These are phyloP conservation scores for Sparassis latifolia DNA, from an alignment of 1,284 basidiomycete genomes.

Conservation along the genomic window DNA sequence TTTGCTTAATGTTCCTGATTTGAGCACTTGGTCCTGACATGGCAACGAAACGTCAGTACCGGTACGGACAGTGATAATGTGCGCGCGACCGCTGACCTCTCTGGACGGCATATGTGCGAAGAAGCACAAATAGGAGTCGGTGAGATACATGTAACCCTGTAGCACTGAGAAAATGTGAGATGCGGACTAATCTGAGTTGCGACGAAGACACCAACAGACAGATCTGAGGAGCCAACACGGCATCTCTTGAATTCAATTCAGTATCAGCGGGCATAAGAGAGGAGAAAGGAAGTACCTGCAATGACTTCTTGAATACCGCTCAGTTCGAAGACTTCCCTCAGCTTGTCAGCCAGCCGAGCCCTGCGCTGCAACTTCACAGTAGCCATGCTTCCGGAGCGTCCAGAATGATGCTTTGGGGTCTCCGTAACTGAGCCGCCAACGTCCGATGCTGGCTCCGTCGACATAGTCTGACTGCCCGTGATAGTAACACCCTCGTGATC, in stretches of 20 bases:
- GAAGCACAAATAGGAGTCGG: slow-evolving; percentile 89
- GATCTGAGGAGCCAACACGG: slow-evolving; percentile 85
- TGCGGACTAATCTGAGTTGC: neutral
- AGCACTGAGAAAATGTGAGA: slow-evolving; percentile 50
- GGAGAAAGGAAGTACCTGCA: slow-evolving; percentile 48
- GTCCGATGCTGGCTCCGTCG: slow-evolving; percentile 11
- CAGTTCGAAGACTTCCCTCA: slow-evolving; percentile 82
- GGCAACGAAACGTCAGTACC: slow-evolving; percentile 8
- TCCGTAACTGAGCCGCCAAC: slow-evolving; percentile 4
- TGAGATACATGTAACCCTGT: slow-evolving; percentile 96
- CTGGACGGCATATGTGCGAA: slow-evolving; percentile 90
- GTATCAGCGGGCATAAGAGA: neutral
- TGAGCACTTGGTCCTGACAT: slow-evolving; percentile 74
- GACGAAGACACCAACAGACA: slow-evolving; percentile 56
- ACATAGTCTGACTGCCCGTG: neutral
- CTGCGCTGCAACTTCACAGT: slow-evolving; percentile 69
- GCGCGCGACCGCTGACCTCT: slow-evolving; percentile 51
- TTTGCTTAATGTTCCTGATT: slow-evolving; percentile 81
- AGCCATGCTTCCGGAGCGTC: slow-evolving; percentile 49
- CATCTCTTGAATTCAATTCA: slow-evolving; percentile 50
- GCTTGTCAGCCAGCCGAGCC: slow-evolving; percentile 71
- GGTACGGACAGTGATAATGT: neutral
- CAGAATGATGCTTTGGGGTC: neutral
- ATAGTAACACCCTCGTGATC: slow-evolving; percentile 10
- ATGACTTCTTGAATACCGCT: slow-evolving; percentile 76